Conservation (phyloP, 257 asterid species). For the Euphrasia confusa region DNA sequence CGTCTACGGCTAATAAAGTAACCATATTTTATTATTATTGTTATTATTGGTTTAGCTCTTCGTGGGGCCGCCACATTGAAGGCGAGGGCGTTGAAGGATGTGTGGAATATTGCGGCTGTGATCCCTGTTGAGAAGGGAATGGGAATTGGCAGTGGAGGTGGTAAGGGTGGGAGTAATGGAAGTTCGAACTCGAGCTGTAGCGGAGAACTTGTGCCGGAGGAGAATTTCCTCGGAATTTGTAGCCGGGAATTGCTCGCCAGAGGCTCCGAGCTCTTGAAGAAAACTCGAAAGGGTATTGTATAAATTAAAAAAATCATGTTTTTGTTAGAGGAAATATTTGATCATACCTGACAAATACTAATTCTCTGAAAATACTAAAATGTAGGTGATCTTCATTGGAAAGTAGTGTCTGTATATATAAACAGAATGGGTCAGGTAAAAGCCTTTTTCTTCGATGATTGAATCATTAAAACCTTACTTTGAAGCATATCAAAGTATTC, state of each 20-base stretch:
- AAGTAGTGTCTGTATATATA: slow-evolving; percentile 83
- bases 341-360: slow-evolving; percentile 3
- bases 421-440: slow-evolving; percentile 82
- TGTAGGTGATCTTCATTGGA: slow-evolving; percentile 99
- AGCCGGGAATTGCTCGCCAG: slow-evolving; percentile 84
- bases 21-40: neutral
- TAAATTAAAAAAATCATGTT: neutral
- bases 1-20: neutral
- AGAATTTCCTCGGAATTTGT: slow-evolving; percentile 86
- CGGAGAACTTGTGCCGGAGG: slow-evolving; percentile 77
- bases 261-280: slow-evolving; percentile 85
- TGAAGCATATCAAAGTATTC: neutral
- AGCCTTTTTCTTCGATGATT: slow-evolving; percentile 17
- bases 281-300: slow-evolving; percentile 69
- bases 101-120: slow-evolving; percentile 82
- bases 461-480: slow-evolving; percentile 16
- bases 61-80: slow-evolving; percentile 92
- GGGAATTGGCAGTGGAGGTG: slow-evolving; percentile 34
- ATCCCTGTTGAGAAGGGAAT: slow-evolving; percentile 76
- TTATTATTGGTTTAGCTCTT: slow-evolving; percentile 41
- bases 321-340: neutral
- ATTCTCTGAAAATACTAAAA: neutral
- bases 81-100: slow-evolving; percentile 93
- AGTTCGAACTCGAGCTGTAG: slow-evolving; percentile 68
- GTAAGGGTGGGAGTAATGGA: slow-evolving; percentile 34